A percentile compares a stretch with the other conserved stretches of the same genome.
These are phyloP conservation scores for Chernovozyma sophiae-reginae DNA, from an alignment of 1,139 yeast genomes.

Conservation along the genomic window DNA sequence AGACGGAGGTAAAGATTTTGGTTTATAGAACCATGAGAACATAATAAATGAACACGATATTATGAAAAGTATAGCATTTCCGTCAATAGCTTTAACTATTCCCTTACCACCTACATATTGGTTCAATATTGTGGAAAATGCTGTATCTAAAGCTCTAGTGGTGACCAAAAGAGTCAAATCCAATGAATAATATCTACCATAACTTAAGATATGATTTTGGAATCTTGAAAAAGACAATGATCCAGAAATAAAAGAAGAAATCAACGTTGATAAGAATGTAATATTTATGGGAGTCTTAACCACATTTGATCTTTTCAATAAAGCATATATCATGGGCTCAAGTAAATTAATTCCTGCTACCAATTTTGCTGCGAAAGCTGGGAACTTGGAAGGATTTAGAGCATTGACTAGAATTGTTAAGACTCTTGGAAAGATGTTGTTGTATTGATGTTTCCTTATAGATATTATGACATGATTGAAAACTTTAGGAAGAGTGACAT, in stretches of 20 bases:
- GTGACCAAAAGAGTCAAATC: constrained; percentile 33
- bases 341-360: constrained; percentile 29
- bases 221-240: constrained; percentile 23
- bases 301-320: constrained; percentile 12
- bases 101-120: constrained; percentile 2
- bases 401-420: constrained; percentile 17
- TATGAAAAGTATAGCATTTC: constrained; percentile 29
- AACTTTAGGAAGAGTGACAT: constrained; percentile 28
- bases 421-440: constrained; percentile 14
- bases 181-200: constrained; percentile 28
- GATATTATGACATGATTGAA: constrained; percentile 17
- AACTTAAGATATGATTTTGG: constrained; percentile 27
- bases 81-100: constrained; percentile 16
- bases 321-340: constrained; percentile 26
- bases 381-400: constrained; percentile 28
- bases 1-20: constrained; percentile 31
- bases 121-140: constrained; percentile 22
- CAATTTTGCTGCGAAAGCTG: constrained; percentile 27
- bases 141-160: constrained; percentile 35
- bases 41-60: constrained; percentile 28
- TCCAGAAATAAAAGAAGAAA: constrained; percentile 27
- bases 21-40: constrained; percentile 34
- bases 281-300: constrained; percentile 15
- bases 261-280: constrained; percentile 27
- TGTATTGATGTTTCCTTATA: constrained; percentile 16